Percentiles rank a stretch among this genome's conserved stretches.
Evolutionary conservation across 345 rosid genomes (phyloP).

Genomic region (Eucalyptus grandis): DNA sequence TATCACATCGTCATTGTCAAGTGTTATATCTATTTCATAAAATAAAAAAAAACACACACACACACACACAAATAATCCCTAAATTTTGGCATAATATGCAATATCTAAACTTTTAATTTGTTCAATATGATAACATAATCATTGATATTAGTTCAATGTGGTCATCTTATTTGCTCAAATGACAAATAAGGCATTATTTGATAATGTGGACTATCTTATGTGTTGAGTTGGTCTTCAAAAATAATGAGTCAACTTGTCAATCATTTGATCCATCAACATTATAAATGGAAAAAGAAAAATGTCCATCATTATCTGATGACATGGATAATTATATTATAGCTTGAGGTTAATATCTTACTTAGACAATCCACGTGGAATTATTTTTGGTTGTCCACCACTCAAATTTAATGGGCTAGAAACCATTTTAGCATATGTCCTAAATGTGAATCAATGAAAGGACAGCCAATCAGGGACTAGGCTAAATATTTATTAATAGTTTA

Average conservation of each 20-base stretch:
- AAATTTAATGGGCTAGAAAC: background rate
- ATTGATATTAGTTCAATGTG: background rate
- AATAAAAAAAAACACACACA: too few relatives aligned
- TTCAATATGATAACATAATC: fast-evolving
- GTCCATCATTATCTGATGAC: background rate
- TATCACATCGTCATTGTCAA: background rate
- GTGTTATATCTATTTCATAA: background rate
- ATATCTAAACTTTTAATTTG: background rate
- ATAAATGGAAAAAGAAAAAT: background rate
- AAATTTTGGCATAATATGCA: fast-evolving
- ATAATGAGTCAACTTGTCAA: background rate
- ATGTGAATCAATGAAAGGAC: background rate
- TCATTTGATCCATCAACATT: background rate
- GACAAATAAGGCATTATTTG: background rate
- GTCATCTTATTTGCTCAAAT: background rate
- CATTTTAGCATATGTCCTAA: background rate
- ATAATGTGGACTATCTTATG: background rate
- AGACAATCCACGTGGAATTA: background rate
- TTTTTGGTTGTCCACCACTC: background rate
- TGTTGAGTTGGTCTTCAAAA: background rate
- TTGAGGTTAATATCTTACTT: background rate
- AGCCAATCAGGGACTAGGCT: fast-evolving
- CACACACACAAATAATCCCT: fast-evolving
- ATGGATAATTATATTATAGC: background rate
- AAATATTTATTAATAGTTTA: background rate